Conservation (phyloP, 2,329 filamentous ascomycete genomes). For the Aspergillus transmontanensis region DNA sequence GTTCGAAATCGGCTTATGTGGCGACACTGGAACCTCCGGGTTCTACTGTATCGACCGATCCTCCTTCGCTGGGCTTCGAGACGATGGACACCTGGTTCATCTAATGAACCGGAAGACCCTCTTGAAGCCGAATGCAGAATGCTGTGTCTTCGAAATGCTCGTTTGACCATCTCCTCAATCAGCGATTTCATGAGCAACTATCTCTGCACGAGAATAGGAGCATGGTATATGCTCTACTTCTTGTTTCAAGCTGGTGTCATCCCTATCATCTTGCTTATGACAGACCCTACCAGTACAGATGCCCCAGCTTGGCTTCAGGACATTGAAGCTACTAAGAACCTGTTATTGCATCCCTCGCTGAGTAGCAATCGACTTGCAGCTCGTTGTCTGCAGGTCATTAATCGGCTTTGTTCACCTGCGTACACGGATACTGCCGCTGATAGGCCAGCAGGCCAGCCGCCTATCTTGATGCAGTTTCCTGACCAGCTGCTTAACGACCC, state of each 20-base stretch:
- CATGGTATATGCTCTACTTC: conserved; percentile 51
- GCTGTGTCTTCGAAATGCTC: conserved; percentile 44
- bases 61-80: conserved; percentile 44
- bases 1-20: conserved; percentile 45
- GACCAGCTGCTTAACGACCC: conserved; percentile 40
- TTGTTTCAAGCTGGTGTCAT: conserved; percentile 50
- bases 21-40: conserved; percentile 48
- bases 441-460: conserved; percentile 21
- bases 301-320: conserved; percentile 41
- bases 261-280: conserved; percentile 47
- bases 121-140: conserved; percentile 42
- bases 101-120: conserved; percentile 34
- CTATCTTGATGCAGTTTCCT: conserved; percentile 40
- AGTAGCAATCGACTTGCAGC: conserved; percentile 43
- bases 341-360: conserved; percentile 42
- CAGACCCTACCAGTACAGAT: conserved; percentile 41
- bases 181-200: conserved; percentile 44
- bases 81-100: conserved; percentile 35
- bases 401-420: conserved; percentile 40
- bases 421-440: conserved; percentile 21
- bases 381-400: conserved; percentile 43
- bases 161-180: conserved; percentile 45
- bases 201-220: conserved; percentile 43
- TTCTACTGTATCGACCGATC: conserved; percentile 48
- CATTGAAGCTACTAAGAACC: conserved; percentile 43